These are phyloP conservation scores for Hypsizygus ulmarius DNA, from an alignment of 1,284 basidiomycete genomes.

Conservation along the genomic window DNA sequence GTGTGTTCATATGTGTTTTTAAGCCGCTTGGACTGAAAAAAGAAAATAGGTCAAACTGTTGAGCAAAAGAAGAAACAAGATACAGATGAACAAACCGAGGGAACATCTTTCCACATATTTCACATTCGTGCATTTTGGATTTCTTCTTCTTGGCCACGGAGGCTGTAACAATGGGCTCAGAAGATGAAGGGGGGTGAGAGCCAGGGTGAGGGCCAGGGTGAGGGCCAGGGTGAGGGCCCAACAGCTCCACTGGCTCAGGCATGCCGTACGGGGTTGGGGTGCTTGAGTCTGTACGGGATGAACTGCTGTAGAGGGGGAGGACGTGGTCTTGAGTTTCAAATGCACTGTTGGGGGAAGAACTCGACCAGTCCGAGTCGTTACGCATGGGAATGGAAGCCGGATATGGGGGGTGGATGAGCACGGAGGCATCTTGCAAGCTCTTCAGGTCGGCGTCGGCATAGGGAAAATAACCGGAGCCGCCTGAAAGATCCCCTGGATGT, in stretches of 20 bases:
- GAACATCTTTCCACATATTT: constrained; percentile 55
- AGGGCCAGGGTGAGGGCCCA: not conserved
- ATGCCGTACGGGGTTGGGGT: constrained; percentile 2
- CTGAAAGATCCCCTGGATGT: not conserved
- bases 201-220: not conserved
- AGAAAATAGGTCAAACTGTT: constrained; percentile 1
- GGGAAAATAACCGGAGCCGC: not conserved
- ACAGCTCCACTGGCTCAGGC: not conserved
- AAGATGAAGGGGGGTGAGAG: not conserved
- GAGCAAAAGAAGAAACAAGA: constrained; percentile 1
- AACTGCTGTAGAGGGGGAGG: not conserved
- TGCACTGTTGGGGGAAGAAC: constrained; percentile 8
- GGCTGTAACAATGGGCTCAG: constrained; percentile 1
- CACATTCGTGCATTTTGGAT: constrained; percentile 52
- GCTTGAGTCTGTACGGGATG: constrained; percentile 4
- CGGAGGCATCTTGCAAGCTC: not conserved
- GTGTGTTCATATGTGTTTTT: constrained; percentile 65
- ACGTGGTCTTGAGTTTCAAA: constrained; percentile 6
- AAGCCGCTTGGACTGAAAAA: constrained; percentile 52
- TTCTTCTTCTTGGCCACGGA: constrained; percentile 38
- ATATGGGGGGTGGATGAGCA: not conserved
- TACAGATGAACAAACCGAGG: constrained; percentile 36
- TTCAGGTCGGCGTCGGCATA: constrained; percentile 6
- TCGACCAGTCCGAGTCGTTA: constrained; percentile 16
- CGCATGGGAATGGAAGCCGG: constrained; percentile 23